Evolutionary conservation across 2,329 filamentous ascomycete species (phyloP).

Genomic region (Grosmannia clavigera): DNA sequence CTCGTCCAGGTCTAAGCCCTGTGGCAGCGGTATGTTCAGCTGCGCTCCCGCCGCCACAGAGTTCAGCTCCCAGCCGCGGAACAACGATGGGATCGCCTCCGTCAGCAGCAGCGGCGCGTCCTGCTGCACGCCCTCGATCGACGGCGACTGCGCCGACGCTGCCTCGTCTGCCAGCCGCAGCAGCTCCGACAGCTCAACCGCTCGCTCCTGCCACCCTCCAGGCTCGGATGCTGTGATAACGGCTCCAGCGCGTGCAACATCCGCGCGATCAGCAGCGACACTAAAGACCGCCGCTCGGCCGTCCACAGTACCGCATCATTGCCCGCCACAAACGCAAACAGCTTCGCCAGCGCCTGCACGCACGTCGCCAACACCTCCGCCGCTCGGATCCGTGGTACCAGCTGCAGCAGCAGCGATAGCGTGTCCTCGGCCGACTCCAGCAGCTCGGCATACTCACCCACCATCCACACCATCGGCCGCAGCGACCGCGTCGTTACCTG

Average conservation of each 20-base stretch:
- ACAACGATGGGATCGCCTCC: slow-evolving; percentile 80
- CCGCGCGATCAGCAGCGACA: slow-evolving; percentile 66
- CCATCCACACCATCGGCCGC: slow-evolving; percentile 68
- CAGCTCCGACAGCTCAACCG: slow-evolving; percentile 84
- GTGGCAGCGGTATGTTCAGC: slow-evolving; percentile 69
- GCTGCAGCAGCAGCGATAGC: slow-evolving; percentile 61
- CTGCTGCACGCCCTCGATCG: slow-evolving; percentile 38
- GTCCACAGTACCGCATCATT: slow-evolving; percentile 58
- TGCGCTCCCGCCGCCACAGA: slow-evolving; percentile 78
- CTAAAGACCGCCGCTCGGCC: slow-evolving; percentile 57
- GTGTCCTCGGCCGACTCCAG: slow-evolving; percentile 59
- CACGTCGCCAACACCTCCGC: slow-evolving; percentile 63
- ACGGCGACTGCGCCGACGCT: slow-evolving; percentile 50
- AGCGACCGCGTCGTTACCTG: slow-evolving; percentile 53
- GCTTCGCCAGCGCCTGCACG: slow-evolving; percentile 74
- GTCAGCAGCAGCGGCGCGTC: slow-evolving; percentile 77
- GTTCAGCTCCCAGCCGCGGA: slow-evolving; percentile 77
- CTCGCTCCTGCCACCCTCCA: slow-evolving; percentile 90
- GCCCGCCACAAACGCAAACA: slow-evolving; percentile 62
- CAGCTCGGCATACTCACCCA: slow-evolving; percentile 74
- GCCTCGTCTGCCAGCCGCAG: slow-evolving; percentile 81
- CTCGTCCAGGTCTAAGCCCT: slow-evolving; percentile 64
- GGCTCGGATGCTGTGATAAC: slow-evolving; percentile 65
- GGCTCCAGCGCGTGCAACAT: slow-evolving; percentile 74
- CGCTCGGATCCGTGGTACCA: slow-evolving; percentile 42